A percentile compares a stretch with the other conserved stretches of the same genome.
Evolutionary conservation across 331 rosid species (phyloP).

Genomic region (Rosa hybrid): DNA sequence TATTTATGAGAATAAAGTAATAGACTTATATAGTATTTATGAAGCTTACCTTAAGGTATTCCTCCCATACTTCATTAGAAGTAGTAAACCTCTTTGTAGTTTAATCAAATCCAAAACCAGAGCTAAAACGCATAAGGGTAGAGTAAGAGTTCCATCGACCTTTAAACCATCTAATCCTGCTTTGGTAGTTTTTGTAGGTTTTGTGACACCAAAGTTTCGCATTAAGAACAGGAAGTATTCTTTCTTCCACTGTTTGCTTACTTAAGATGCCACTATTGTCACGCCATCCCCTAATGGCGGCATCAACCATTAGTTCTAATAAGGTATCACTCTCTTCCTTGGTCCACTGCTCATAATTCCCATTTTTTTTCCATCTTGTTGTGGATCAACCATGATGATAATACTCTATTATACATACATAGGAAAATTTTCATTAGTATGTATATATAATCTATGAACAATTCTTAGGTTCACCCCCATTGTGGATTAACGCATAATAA

Average conservation of each 20-base stretch:
- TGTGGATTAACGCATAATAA: too few species aligned
- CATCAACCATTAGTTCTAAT: neutral
- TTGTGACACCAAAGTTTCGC: neutral
- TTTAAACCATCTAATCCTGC: neutral
- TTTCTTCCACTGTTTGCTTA: neutral
- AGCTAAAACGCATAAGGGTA: neutral
- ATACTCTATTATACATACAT: too few species aligned
- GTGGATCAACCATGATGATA: neutral
- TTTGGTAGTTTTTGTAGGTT: neutral
- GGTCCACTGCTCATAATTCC: neutral
- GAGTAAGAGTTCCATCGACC: neutral
- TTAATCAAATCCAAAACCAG: neutral
- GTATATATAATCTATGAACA: neutral
- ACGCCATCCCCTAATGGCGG: neutral
- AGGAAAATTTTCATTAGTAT: too few species aligned
- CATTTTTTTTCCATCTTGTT: too few species aligned
- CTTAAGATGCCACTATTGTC: neutral
- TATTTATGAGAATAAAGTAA: neutral
- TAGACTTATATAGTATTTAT: too few species aligned
- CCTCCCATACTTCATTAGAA: slow-evolving; percentile 1
- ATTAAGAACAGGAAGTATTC: too few species aligned
- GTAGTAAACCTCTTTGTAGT: neutral
- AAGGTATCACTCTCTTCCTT: neutral
- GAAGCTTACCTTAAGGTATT: neutral
- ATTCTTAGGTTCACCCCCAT: too few species aligned